Conservation (phyloP, 1,284 basidiomycete genomes). For the Neolentinus lepideus region DNA sequence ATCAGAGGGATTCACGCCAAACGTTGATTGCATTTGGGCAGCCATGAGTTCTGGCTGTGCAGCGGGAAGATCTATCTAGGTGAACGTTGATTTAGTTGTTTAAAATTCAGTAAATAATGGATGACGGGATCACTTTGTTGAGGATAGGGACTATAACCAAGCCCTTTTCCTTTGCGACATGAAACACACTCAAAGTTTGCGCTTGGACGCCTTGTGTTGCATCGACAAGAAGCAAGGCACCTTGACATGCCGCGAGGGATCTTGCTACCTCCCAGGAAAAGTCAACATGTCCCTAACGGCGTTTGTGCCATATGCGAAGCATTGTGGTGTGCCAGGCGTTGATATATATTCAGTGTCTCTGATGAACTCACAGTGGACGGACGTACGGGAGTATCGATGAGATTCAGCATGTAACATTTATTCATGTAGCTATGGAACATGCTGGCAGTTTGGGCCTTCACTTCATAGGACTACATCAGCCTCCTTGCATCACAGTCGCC, state of each 20-base stretch:
- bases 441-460: slow-evolving; percentile 90
- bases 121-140: slow-evolving; percentile 66
- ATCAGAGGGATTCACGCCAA: slow-evolving; percentile 56
- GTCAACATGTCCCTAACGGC: slow-evolving; percentile 86
- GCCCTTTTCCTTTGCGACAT: slow-evolving; percentile 78
- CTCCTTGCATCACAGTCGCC: slow-evolving; percentile 2
- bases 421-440: slow-evolving; percentile 66
- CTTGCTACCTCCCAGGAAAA: slow-evolving; percentile 96
- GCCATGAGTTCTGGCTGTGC: slow-evolving; percentile 78
- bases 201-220: slow-evolving; percentile 98
- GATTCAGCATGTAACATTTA: slow-evolving; percentile 75
- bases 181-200: slow-evolving; percentile 94
- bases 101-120: neutral
- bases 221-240: slow-evolving; percentile 87
- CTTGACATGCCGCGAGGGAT: slow-evolving; percentile 90
- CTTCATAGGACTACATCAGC: slow-evolving; percentile 24
- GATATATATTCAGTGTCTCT: neutral
- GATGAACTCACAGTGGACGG: neutral
- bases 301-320: neutral
- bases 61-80: slow-evolving; percentile 82
- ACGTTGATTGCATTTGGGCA: slow-evolving; percentile 74
- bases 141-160: slow-evolving; percentile 88
- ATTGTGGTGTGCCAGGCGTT: neutral
- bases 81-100: neutral
- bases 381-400: slow-evolving; percentile 91